Evolutionary conservation across 345 rosid genomes (phyloP).

Genomic region (Corymbia maculata): DNA sequence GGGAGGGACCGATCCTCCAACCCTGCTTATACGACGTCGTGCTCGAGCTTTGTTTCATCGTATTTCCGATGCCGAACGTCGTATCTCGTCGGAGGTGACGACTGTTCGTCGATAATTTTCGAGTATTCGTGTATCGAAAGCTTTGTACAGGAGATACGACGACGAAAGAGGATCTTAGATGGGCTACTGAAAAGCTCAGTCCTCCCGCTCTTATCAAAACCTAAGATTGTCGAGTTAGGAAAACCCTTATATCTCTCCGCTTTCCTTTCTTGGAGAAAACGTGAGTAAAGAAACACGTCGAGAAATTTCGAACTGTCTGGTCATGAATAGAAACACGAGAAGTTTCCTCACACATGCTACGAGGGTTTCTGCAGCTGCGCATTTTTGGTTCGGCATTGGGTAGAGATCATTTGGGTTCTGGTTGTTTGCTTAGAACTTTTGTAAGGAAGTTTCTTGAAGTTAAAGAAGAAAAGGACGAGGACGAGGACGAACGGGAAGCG

Average conservation of each 20-base stretch:
- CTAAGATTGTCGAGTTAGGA: no score
- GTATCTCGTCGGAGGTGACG: background rate
- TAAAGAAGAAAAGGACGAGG: background rate
- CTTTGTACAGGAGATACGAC: background rate
- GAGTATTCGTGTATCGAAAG: background rate
- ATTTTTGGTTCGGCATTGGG: background rate
- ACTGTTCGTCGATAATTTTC: no score
- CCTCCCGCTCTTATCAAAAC: no score
- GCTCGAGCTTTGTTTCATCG: background rate
- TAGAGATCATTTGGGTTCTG: no score
- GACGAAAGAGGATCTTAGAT: background rate
- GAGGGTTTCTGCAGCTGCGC: background rate
- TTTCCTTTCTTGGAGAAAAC: background rate
- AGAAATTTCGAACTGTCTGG: background rate
- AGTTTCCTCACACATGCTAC: background rate
- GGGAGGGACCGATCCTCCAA: background rate
- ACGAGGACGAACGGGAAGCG: background rate
- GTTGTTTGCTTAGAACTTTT: background rate
- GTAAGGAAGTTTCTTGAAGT: rapidly evolving
- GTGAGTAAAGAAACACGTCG: background rate
- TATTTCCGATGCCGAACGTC: rapidly evolving
- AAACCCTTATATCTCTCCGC: background rate
- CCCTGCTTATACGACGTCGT: background rate
- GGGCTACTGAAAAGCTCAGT: background rate
- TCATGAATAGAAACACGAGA: background rate